Percentiles rank a stretch among this genome's conserved stretches.
phyloP scores from a whole-genome alignment of 106 monocot species.

The Posidonia australis region DNA sequence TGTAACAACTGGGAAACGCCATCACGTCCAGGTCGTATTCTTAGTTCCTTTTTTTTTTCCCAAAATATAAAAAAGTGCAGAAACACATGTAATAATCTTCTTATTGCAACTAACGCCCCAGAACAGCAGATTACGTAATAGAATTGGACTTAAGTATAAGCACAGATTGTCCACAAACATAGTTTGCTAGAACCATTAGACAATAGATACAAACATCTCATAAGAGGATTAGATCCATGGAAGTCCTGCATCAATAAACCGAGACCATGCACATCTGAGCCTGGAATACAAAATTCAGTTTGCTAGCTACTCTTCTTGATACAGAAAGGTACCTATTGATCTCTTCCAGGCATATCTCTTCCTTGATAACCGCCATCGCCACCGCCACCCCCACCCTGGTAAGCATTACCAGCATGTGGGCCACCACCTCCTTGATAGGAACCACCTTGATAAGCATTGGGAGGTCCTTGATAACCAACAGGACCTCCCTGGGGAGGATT shows the following conservation, averaged over 20 bases:
- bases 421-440: slow-evolving; percentile 2
- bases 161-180: too few relatives aligned
- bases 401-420: background rate
- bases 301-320: background rate
- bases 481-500: background rate
- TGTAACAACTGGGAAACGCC: too few relatives aligned
- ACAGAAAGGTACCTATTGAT: background rate
- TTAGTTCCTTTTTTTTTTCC: too few relatives aligned
- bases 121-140: too few relatives aligned
- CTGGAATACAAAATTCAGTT: background rate
- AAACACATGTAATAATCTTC: too few relatives aligned
- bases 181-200: background rate
- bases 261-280: too few relatives aligned
- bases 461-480: slow-evolving; percentile 2
- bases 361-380: background rate
- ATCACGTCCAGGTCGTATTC: too few relatives aligned
- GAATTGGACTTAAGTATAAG: too few relatives aligned
- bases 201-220: background rate
- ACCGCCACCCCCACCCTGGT: background rate
- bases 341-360: slow-evolving; percentile 12
- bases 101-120: too few relatives aligned
- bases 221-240: too few relatives aligned
- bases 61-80: too few relatives aligned
- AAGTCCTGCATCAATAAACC: too few relatives aligned
- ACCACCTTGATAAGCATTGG: background rate